Percentiles rank a stretch among this genome's conserved stretches.
Conservation (phyloP, 2,329 filamentous ascomycete genomes). For the Fusarium keratoplasticum region DNA sequence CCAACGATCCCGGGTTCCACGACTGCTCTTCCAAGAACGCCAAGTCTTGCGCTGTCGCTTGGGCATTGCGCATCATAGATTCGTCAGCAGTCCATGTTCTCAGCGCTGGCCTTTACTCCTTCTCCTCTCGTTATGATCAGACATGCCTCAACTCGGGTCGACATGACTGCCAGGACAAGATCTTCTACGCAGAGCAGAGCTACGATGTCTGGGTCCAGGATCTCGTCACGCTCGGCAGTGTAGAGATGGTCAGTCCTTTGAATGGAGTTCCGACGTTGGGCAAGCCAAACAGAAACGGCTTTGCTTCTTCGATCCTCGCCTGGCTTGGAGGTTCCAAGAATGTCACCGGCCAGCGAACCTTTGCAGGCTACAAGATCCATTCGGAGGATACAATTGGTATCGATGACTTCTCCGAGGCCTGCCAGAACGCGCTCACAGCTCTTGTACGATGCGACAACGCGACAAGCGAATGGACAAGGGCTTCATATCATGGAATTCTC, state of each 20-base stretch:
- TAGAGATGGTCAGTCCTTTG: constrained; percentile 32
- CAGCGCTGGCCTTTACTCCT: constrained; percentile 46
- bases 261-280: not conserved
- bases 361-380: not conserved
- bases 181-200: constrained; percentile 33
- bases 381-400: not conserved
- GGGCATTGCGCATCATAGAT: constrained; percentile 39
- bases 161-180: constrained; percentile 38
- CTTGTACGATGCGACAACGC: not conserved
- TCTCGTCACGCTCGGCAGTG: constrained; percentile 28
- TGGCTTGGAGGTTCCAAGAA: too few relatives aligned
- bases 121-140: constrained; percentile 43
- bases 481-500: not conserved
- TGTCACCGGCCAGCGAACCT: too few relatives aligned
- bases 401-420: not conserved
- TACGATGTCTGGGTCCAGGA: constrained; percentile 42
- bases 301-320: too few relatives aligned
- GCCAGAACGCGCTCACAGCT: not conserved
- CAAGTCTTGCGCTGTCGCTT: constrained; percentile 37
- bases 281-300: not conserved
- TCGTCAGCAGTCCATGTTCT: constrained; percentile 39
- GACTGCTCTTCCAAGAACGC: constrained; percentile 1
- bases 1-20: constrained; percentile 12
- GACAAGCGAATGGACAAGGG: not conserved
- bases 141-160: constrained; percentile 26